Base-by-base conservation (phyloP, 2,329 filamentous ascomycete genomes). In the Fusarium tjaetaba region DNA sequence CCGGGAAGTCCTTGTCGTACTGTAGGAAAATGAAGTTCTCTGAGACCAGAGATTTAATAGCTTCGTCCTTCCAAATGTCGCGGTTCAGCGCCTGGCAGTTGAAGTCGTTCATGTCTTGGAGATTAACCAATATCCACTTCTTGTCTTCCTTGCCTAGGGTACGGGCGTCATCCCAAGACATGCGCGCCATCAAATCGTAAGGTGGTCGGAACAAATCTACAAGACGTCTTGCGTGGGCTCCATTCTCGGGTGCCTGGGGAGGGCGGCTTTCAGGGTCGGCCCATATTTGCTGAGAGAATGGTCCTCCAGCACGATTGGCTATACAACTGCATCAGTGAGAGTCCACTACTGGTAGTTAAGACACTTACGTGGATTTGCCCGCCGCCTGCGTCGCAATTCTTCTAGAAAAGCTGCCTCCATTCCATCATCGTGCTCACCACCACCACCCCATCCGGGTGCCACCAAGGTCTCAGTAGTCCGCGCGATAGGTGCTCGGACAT, bases 11-110 rank as follows among this genome's bases (percentile, higher is more conserved):
- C 82, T 97, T 97, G 76, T 92, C 91, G 84, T 96, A 98, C 80
- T 99, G 96, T 77, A 99, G 85, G 82, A 99, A 99, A 75, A 99
- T 89, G 81, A 99, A 99, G 83, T 97, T 95, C 80, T 98, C 96
- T 77, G 89, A 89, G 36, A 99, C 87, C 2, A 97, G 90, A n/a
- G 93, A 90, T 77, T 89, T 90, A 65, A 99, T 90, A 5, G 91
- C 88, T 24, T 89, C 82, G 76, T 98, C 93, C 83, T 98, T 98
- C 96, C 96, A 99, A 61, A 98, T 91, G 80, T 99, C 96, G 49
- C 96, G 90, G 80, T 99, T 99, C 24, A 99, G 86, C 6, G 94
- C 89, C 81, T 99, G 96, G 82, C 96, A 99, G 82, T 96, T 93
- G 81, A 99, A 99, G 78, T 97, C 92, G 41, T 93, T 93, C 74